Base-by-base conservation (phyloP, 768 basidiomycete species). In the Russula compacta region DNA sequence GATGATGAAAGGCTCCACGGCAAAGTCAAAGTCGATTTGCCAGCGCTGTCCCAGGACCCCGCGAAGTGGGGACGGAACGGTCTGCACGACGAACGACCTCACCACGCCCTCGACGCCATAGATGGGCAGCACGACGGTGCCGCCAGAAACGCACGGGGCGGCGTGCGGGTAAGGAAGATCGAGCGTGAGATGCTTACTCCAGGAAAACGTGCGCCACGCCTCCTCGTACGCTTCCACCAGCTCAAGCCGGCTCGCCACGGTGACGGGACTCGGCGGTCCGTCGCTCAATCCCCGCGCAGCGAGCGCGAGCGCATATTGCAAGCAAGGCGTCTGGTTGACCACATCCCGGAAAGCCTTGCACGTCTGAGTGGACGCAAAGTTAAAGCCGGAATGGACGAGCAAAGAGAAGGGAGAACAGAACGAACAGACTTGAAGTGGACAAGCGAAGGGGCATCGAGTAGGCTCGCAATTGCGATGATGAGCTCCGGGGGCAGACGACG, bases 171-270 rank as follows among this genome's bases (percentile, higher is more conserved):
- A 36, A 3, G 58, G 58, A 14, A 58, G 39, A 0, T 58, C 58
- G 8, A 58, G 35, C 1, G 42, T 35, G 29, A 51, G 44, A 17
- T 58, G 33, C 14, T 35, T 6, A 21, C 15, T 33, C 58, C 58
- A 58, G 3, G 48, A 50, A 21, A 52, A 35, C 49, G 40, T 35
- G n/a, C 58, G 50, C 58, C 58, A 58, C 3, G 58, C 58, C 21
- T 58, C 40, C 19, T 50, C 40, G 40, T 58, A 50, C 4, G 19
- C 35, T 8, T 51, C 10, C 15, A 58, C n/a, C 5, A 24, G 33
- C 24, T 43, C 50, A 2, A 51, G 40, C 19, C 58, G 58, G 33
- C n/a, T 14, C 42, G 14, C 21, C 0, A 21, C 32, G 9, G 29
- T 21, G 50, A 58, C 42, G 4, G 39, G 8, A 36, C 58, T 58